Evolutionary conservation across 164 flowering plant species (phyloP).

Genomic region (Houttuynia cordata): DNA sequence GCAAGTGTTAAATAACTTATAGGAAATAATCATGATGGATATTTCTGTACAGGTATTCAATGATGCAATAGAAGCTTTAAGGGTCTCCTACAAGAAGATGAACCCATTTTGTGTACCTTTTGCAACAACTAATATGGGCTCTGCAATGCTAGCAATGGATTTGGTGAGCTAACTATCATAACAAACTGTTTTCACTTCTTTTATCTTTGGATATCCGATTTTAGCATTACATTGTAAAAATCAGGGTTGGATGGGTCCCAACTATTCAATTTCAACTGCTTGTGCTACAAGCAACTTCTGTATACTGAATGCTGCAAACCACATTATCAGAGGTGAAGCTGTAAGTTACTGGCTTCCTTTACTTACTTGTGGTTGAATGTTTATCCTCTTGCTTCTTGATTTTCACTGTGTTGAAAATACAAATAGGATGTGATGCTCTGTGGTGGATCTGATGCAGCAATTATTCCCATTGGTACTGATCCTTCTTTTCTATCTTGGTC

Average conservation of each 20-base stretch:
- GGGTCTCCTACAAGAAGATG: conserved; percentile 87
- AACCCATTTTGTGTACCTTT: conserved; percentile 98
- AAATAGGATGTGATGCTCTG: conserved; percentile 94
- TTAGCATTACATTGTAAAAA: background rate
- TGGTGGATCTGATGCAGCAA: conserved; percentile 94
- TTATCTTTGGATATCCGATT: background rate
- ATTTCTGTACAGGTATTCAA: conserved; percentile 50
- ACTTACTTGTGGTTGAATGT: background rate
- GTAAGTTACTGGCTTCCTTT: conserved; percentile 36
- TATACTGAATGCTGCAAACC: conserved; percentile 88
- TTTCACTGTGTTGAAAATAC: background rate
- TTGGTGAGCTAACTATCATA: conserved; percentile 37
- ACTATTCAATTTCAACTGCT: conserved; percentile 96
- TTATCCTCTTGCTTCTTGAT: background rate
- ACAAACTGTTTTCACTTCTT: background rate
- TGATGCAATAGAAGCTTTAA: conserved; percentile 87
- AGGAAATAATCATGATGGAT: background rate
- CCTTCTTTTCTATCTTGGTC: conserved; percentile 1
- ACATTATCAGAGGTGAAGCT: conserved; percentile 92
- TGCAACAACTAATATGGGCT: conserved; percentile 97
- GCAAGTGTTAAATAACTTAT: background rate
- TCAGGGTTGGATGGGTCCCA: conserved; percentile 99
- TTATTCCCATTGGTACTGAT: conserved; percentile 77
- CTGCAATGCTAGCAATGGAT: conserved; percentile 99
- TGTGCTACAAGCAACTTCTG: conserved; percentile 99